Conservation (phyloP, 345 rosid genomes). For the Salix arbutifolia region DNA sequence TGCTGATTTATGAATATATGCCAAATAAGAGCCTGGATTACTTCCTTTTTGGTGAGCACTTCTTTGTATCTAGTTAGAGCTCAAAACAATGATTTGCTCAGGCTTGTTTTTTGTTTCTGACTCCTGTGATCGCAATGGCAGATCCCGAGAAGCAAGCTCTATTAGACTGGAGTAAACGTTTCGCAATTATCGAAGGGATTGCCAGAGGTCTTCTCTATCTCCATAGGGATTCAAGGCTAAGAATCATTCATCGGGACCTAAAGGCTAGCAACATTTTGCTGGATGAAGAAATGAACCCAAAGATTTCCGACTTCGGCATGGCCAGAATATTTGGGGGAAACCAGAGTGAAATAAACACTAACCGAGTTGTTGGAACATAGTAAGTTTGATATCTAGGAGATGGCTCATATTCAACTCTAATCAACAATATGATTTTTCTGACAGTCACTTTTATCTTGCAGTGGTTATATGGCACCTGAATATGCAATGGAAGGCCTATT, state of each 20-base stretch:
- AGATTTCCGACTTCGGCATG: slow-evolving; percentile 32
- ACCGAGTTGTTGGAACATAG: slow-evolving; percentile 30
- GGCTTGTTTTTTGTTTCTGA: neutral
- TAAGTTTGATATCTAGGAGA: slow-evolving; percentile 2
- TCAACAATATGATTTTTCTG: neutral
- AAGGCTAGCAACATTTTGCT: slow-evolving; percentile 31
- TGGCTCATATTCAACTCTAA: neutral
- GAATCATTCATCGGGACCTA: slow-evolving; percentile 26
- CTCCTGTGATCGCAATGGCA: neutral
- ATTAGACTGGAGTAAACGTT: slow-evolving; percentile 19
- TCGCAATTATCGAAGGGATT: slow-evolving; percentile 21
- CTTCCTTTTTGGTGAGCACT: slow-evolving; percentile 23
- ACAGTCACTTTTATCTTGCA: slow-evolving; percentile 5
- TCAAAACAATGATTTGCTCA: neutral
- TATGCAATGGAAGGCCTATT: slow-evolving; percentile 32
- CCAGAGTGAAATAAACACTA: slow-evolving; percentile 25
- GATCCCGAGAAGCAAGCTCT: slow-evolving; percentile 14
- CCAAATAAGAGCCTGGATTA: slow-evolving; percentile 24
- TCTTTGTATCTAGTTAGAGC: neutral
- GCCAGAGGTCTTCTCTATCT: slow-evolving; percentile 30
- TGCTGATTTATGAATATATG: slow-evolving; percentile 26
- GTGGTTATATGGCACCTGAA: slow-evolving; percentile 32
- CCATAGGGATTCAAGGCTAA: slow-evolving; percentile 26
- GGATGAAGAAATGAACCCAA: slow-evolving; percentile 26
- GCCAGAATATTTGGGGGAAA: slow-evolving; percentile 29